Evolutionary conservation across 345 rosid genomes (phyloP).

Genomic region (Reutealis trisperma): DNA sequence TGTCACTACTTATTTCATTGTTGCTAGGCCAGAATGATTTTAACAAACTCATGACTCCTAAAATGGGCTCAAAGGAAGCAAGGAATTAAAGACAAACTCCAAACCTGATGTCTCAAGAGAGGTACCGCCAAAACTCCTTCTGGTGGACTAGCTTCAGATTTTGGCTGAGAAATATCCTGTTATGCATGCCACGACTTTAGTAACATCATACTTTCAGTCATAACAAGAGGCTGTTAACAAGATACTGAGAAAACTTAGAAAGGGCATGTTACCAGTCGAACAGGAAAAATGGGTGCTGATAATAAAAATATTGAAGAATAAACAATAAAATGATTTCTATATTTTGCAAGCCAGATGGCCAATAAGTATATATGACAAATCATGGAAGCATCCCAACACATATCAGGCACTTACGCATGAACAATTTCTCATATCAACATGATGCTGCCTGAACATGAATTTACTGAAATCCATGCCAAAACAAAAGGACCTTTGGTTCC

Average conservation of each 20-base stretch:
- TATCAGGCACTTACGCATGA: background rate
- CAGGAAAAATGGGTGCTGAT: background rate
- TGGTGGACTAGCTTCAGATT: constrained; percentile 75
- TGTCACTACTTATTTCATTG: background rate
- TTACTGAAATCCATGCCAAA: too few species aligned
- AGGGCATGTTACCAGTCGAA: background rate
- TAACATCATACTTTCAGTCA: background rate
- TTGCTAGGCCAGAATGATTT: background rate
- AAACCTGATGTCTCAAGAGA: constrained; percentile 93
- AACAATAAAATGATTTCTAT: background rate
- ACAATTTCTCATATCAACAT: background rate
- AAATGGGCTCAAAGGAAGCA: background rate
- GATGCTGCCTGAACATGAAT: background rate
- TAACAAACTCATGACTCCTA: background rate
- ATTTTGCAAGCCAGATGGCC: background rate
- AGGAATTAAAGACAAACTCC: constrained; percentile 3
- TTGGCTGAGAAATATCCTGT: constrained; percentile 83
- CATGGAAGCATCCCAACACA: background rate
- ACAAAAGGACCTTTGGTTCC: background rate
- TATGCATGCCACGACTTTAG: constrained; percentile 29
- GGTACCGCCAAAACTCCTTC: constrained; percentile 80
- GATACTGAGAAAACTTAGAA: background rate
- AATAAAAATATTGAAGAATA: background rate
- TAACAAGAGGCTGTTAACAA: background rate
- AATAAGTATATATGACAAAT: background rate